Percentiles rank a stretch among this genome's conserved stretches.
phyloP scores from a whole-genome alignment of 257 asterid species.

The Nicotiana noctiflora region DNA sequence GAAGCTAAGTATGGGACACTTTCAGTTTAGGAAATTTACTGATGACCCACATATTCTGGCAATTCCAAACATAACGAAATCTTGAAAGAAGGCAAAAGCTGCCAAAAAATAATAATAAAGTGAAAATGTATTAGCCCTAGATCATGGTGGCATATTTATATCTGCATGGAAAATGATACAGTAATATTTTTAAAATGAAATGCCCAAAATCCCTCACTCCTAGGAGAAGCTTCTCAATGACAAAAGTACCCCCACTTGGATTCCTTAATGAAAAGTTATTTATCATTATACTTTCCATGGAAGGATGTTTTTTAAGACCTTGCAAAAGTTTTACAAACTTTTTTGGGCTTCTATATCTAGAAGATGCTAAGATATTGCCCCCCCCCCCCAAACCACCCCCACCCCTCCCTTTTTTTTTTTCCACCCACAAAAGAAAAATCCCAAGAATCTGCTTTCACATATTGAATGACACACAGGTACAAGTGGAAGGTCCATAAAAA shows the following conservation, averaged over 20 bases:
- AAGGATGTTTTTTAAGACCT: constrained; percentile 27
- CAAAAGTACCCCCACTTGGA: constrained; percentile 47
- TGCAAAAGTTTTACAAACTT: constrained; percentile 27
- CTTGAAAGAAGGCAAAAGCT: constrained; percentile 30
- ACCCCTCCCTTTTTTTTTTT: too few species aligned
- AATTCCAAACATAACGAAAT: constrained; percentile 23
- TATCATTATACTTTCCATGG: constrained; percentile 55
- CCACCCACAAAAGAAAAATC: neutral
- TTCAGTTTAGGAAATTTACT: neutral
- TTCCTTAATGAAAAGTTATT: constrained; percentile 54
- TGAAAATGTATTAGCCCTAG: constrained; percentile 10
- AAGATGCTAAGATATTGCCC: constrained; percentile 28
- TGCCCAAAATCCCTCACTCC: constrained; percentile 48
- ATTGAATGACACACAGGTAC: constrained; percentile 27
- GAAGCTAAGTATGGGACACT: neutral
- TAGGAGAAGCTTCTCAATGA: constrained; percentile 55
- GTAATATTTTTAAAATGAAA: neutral
- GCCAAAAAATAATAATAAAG: constrained; percentile 10
- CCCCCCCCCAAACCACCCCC: constrained; percentile 5
- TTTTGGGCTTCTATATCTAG: constrained; percentile 26
- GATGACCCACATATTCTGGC: neutral
- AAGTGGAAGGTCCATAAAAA: constrained; percentile 10
- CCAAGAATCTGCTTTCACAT: constrained; percentile 50
- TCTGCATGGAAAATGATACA: constrained; percentile 1
- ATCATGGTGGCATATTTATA: neutral